phyloP scores from a whole-genome alignment of 345 rosid genomes.

The Salix udensis region DNA sequence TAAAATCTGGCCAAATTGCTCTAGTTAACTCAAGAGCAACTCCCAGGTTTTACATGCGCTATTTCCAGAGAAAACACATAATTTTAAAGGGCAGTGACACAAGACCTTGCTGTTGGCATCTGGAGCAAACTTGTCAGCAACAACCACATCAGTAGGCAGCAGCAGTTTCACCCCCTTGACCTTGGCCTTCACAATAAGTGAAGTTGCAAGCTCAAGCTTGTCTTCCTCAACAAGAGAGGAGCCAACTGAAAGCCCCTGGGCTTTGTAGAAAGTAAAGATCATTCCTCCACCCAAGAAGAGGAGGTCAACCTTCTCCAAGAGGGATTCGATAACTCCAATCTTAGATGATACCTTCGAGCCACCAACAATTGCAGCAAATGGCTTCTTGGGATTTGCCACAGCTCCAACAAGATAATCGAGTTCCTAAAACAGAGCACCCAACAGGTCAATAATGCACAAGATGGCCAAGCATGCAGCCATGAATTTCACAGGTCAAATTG shows the following conservation, averaged over 20 bases:
- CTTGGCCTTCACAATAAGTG: constrained; percentile 75
- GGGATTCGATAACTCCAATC: constrained; percentile 91
- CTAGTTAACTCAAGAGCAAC: background rate
- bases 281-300: constrained; percentile 90
- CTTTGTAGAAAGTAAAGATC: constrained; percentile 88
- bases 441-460: background rate
- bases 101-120: constrained; percentile 88
- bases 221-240: constrained; percentile 86
- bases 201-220: constrained; percentile 69
- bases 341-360: constrained; percentile 95
- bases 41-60: background rate
- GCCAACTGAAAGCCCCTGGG: constrained; percentile 72
- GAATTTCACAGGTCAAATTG: background rate
- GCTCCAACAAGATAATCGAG: constrained; percentile 95
- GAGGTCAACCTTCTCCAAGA: constrained; percentile 61
- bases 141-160: constrained; percentile 74
- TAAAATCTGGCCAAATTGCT: no score
- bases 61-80: background rate
- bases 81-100: background rate
- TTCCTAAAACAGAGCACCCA: constrained; percentile 43
- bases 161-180: constrained; percentile 74
- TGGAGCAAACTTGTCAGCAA: constrained; percentile 88
- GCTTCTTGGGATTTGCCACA: constrained; percentile 81
- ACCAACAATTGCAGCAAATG: constrained; percentile 95
- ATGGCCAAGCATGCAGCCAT: background rate